Conservation (phyloP, 805 yeast genomes). For the Cyberlindnera subsufficiens region DNA sequence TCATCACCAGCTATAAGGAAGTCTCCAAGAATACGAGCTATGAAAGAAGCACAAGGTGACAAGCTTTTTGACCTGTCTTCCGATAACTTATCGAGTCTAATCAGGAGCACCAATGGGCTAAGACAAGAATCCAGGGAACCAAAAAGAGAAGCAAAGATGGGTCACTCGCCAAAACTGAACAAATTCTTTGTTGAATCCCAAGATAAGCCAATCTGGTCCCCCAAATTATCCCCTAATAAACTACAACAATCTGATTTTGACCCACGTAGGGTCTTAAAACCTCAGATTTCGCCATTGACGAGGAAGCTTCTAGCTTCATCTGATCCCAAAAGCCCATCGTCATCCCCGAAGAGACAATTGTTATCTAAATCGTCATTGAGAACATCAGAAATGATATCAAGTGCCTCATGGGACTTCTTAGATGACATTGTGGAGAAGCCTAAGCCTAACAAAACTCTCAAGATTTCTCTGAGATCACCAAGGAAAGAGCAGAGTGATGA, state of each 20-base stretch:
- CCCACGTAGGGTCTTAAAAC: no score
- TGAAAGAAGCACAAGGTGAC: no score
- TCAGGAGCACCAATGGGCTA: no score
- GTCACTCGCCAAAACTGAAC: conserved; percentile 4
- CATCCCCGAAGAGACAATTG: no score
- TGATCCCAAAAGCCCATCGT: no score
- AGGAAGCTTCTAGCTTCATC: no score
- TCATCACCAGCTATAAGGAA: not conserved
- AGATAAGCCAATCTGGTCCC: conserved; percentile 21
- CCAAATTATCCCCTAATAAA: conserved; percentile 3
- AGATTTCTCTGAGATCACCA: conserved; percentile 6
- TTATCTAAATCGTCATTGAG: no score
- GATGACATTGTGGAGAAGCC: conserved; percentile 6
- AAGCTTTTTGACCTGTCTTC: no score
- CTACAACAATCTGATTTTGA: no score
- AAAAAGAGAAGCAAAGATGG: not conserved
- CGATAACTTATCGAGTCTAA: no score
- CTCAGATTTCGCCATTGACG: no score
- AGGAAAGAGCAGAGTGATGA: conserved; percentile 5
- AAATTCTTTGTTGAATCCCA: conserved; percentile 19
- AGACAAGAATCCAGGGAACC: not conserved
- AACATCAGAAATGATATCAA: not conserved
- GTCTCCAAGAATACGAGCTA: not conserved
- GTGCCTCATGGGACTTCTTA: conserved; percentile 6
- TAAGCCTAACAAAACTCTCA: conserved; percentile 1